phyloP scores from a whole-genome alignment of 495 filamentous ascomycete species.

The Xylona heveae region DNA sequence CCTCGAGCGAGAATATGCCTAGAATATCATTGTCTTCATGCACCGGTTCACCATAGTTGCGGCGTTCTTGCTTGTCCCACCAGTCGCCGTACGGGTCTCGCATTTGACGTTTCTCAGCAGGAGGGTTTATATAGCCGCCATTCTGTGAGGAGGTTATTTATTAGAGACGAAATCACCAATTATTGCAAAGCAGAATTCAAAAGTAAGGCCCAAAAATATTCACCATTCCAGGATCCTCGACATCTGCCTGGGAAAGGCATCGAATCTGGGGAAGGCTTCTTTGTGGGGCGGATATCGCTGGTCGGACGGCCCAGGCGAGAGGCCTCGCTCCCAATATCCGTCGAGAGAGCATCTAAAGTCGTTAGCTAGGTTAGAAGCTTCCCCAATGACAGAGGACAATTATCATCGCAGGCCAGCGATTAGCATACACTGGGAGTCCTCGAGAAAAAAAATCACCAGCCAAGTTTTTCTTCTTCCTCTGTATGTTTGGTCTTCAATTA shows the following conservation, averaged over 20 bases:
- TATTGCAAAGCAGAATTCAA: conserved; percentile 1
- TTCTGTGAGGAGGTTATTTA: conserved; percentile 34
- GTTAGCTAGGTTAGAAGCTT: too few species aligned
- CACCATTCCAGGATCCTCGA: conserved; percentile 63
- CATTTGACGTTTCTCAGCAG: conserved; percentile 57
- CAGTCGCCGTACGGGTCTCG: conserved; percentile 86
- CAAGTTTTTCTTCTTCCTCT: too few species aligned
- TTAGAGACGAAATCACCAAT: background rate
- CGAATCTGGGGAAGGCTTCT: conserved; percentile 30
- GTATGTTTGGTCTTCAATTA: too few species aligned
- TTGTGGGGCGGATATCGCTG: conserved; percentile 25
- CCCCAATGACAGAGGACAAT: too few species aligned
- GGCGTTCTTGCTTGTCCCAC: conserved; percentile 95
- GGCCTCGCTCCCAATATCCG: conserved; percentile 20
- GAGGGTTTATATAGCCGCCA: conserved; percentile 80
- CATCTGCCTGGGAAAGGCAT: conserved; percentile 29
- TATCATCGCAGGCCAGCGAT: too few species aligned
- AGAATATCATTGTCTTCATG: conserved; percentile 96
- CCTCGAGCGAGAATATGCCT: conserved; percentile 72
- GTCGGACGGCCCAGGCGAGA: conserved; percentile 19
- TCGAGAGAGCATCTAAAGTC: conserved; percentile 21
- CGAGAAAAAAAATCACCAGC: too few species aligned
- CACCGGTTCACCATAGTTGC: conserved; percentile 86
- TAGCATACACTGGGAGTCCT: too few species aligned
- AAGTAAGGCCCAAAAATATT: conserved; percentile 5